Percentiles rank a stretch among this genome's conserved stretches.
phyloP scores from a whole-genome alignment of 331 rosid species.

The Stylosanthes scabra region DNA sequence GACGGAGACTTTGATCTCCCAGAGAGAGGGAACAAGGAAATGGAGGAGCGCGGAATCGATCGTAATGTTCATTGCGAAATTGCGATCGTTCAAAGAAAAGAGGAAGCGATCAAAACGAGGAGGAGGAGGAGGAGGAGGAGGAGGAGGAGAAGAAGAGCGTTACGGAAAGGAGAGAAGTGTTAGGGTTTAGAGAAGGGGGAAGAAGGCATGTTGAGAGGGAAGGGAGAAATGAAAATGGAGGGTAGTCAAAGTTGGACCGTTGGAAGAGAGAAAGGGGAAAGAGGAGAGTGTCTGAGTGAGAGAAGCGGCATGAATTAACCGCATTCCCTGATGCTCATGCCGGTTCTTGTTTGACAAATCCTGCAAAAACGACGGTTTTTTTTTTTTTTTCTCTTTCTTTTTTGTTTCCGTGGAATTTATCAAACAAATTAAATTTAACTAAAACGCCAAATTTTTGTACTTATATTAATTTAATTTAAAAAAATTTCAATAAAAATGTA shows the following conservation, averaged over 20 bases:
- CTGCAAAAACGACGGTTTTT: neutral
- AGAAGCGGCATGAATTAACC: constrained; percentile 34
- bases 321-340: constrained; percentile 23
- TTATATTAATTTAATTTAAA: too few relatives aligned
- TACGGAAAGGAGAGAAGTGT: constrained; percentile 21
- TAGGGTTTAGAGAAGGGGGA: constrained; percentile 56
- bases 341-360: neutral
- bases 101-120: constrained; percentile 17
- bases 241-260: constrained; percentile 67
- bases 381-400: too few relatives aligned
- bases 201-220: constrained; percentile 35
- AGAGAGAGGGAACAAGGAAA: constrained; percentile 71
- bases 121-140: too few relatives aligned
- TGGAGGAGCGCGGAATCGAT: constrained; percentile 60
- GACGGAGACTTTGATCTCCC: constrained; percentile 87
- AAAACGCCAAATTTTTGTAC: too few relatives aligned
- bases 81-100: neutral
- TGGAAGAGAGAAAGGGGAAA: constrained; percentile 34
- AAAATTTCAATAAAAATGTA: too few relatives aligned
- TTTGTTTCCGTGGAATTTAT: too few relatives aligned
- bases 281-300: constrained; percentile 20
- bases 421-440: too few relatives aligned
- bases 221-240: neutral
- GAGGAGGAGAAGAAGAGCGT: neutral
- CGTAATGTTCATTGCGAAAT: constrained; percentile 31